Base-by-base conservation (phyloP, 192 early-diverging fungal species). In the Linderina pennispora region DNA sequence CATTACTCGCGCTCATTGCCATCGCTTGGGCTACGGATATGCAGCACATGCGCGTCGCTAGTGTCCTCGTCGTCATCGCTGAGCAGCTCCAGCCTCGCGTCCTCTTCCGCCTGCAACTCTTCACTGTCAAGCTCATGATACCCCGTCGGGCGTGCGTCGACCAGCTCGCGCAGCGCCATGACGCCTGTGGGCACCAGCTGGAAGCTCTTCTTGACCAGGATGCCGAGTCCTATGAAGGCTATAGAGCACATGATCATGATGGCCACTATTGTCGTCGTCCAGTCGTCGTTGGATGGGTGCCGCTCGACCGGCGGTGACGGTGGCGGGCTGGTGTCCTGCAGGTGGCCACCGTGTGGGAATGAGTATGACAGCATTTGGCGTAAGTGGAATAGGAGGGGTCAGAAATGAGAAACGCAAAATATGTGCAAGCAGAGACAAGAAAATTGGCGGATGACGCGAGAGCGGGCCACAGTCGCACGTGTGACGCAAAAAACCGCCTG, bases 231-330 rank as follows among this genome's bases (percentile, higher is more conserved):
- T 0, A 18, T 40, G 47, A 73, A 73, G 13, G 52, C 53, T 16
- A 73, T 50, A 11, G 61, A 23, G 6, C 63, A 45, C 62, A 73
- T 73, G 26, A 71, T 13, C 18, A 51, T 43, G 21, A 71, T 71
- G 1, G 67, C 67, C 13, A 63, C 41, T 22, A 63, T 43, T 5
- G 67, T 71, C 4, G 56, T 60, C 16, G 41, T 61, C 67, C 67
- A 71, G 49, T 71, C 67, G 61, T 71, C 67, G 36, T 63, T 64
- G 2, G 62, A 63, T 31, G 67, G 67, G 22, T 71, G 60, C 25
- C 56, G 50, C 38, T 71, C 61, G 16, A 63, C 23, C 1, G 67
- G 67, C 8, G 36, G 50, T 1, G 18, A 49, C 14, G 48, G 46
- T 11, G 53, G 42, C 32, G 55, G 49, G 1, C 45, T 32, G 20